Base-by-base conservation (phyloP, 2,329 filamentous ascomycete genomes). In the Ophiostoma pallidulum region DNA sequence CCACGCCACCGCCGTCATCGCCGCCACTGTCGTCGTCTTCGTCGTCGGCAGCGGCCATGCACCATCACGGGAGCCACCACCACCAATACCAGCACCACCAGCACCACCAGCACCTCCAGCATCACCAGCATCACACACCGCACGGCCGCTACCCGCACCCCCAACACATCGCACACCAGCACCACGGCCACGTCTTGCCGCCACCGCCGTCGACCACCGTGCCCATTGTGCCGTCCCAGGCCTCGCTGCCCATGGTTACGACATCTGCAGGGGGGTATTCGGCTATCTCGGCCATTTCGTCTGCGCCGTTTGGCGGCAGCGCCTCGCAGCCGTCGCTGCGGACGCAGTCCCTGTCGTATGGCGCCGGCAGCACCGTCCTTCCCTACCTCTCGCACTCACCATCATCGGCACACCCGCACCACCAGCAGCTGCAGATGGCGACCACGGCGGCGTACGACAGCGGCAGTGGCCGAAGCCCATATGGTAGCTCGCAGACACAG, bases 1-100 rank as follows among this genome's bases (percentile, higher is more conserved):
- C 56, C 18, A 35, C 42, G 8, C 48, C 52, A 9, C 24, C 48
- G 45, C 49, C 42, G 31, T 48, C 10, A 45, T 48, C 19, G 7
- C 32, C 49, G 8, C 4, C 37, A n/a, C n/a, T n/a, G n/a, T n/a
- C n/a, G n/a, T n/a, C n/a, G n/a, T n/a, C n/a, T n/a, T n/a, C n/a
- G n/a, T n/a, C n/a, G n/a, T n/a, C n/a, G n/a, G n/a, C n/a, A n/a
- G 14, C 9, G 28, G 2, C 16, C 8, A 29, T n/a, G n/a, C 36
- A 22, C n/a, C 16, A 14, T 18, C 28, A 42, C 19, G 39, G 24
- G 14, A 20, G 19, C 24, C 19, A 38, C 7, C 32, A 8, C 2
- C 45, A 31, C 10, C 24, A 31, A 3, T 28, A 38, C 13, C 40
- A 29, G 24, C 38, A 31, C 8, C 36, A 26, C 3, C 36, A 41